phyloP scores from a whole-genome alignment of 1,284 basidiomycete species.

The Pascua guehoae region DNA sequence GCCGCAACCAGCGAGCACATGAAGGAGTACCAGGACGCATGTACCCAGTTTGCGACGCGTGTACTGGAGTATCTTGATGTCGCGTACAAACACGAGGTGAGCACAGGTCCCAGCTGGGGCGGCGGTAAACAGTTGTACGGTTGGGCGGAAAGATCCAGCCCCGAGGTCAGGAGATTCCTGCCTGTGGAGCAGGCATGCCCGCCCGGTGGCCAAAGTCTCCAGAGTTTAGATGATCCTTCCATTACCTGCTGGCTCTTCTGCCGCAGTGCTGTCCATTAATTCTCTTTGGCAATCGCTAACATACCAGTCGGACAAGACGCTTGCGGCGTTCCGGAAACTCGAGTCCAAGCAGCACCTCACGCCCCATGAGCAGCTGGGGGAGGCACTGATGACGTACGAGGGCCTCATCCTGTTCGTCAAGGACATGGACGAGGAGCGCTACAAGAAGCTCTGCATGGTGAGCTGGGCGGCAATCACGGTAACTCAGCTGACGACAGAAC shows the following conservation, averaged over 20 bases:
- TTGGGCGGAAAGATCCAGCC: no score
- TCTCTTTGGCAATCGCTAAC: no score
- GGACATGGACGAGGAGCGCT: constrained; percentile 84
- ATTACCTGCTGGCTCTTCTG: no score
- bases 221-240: no score
- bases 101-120: no score
- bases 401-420: constrained; percentile 90
- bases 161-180: no score
- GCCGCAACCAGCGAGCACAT: constrained; percentile 88
- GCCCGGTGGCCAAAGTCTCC: no score
- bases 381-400: constrained; percentile 78
- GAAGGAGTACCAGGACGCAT: constrained; percentile 82
- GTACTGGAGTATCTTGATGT: constrained; percentile 83
- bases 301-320: constrained; percentile 51
- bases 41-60: constrained; percentile 85
- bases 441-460: constrained; percentile 82
- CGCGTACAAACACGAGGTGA: constrained; percentile 66
- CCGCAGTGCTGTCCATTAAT: no score
- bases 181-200: no score
- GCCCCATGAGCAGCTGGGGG: constrained; percentile 69
- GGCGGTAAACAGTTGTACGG: no score
- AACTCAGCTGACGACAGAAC: constrained; percentile 55
- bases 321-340: constrained; percentile 37
- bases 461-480: constrained; percentile 42
- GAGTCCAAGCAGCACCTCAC: constrained; percentile 48